Evolutionary conservation across 768 basidiomycete genomes (phyloP).

Genomic region (Saitozyma podzolica): DNA sequence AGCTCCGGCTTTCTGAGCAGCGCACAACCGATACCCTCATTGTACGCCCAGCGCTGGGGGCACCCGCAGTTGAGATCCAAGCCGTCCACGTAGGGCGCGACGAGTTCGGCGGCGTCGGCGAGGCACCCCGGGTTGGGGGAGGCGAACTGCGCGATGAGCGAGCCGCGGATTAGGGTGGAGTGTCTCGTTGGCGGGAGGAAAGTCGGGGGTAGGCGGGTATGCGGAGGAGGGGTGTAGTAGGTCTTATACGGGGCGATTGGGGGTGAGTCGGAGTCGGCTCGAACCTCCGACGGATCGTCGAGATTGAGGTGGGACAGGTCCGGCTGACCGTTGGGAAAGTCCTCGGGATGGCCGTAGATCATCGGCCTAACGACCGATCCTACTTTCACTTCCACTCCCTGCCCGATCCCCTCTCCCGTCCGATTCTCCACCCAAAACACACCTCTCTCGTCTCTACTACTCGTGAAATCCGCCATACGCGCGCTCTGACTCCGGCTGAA

Average conservation of each 20-base stretch:
- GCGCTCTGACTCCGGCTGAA: slow-evolving; percentile 56
- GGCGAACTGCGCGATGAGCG: slow-evolving; percentile 57
- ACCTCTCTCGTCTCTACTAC: slow-evolving; percentile 53
- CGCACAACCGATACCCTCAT: slow-evolving; percentile 57
- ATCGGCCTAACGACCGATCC: too few relatives aligned
- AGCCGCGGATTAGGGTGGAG: slow-evolving; percentile 50
- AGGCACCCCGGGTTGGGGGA: slow-evolving; percentile 54
- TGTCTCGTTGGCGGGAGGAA: slow-evolving; percentile 28
- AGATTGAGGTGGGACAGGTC: not conserved
- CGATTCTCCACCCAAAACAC: slow-evolving; percentile 53
- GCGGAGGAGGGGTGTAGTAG: slow-evolving; percentile 16
- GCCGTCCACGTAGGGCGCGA: slow-evolving; percentile 56
- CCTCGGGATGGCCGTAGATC: too few relatives aligned
- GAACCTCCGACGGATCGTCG: not conserved
- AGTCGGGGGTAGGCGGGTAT: slow-evolving; percentile 29
- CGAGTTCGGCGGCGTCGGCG: slow-evolving; percentile 57
- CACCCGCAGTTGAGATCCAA: slow-evolving; percentile 59
- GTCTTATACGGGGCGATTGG: slow-evolving; percentile 2
- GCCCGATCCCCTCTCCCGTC: not conserved
- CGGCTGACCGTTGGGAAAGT: not conserved
- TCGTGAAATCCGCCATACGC: slow-evolving; percentile 56
- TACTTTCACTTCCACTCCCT: not conserved
- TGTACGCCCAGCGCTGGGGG: slow-evolving; percentile 57
- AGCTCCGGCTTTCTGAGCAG: slow-evolving; percentile 57
- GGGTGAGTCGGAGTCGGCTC: not conserved